Evolutionary conservation across 805 yeast genomes (phyloP).

Genomic region (Suhomyces sp.): DNA sequence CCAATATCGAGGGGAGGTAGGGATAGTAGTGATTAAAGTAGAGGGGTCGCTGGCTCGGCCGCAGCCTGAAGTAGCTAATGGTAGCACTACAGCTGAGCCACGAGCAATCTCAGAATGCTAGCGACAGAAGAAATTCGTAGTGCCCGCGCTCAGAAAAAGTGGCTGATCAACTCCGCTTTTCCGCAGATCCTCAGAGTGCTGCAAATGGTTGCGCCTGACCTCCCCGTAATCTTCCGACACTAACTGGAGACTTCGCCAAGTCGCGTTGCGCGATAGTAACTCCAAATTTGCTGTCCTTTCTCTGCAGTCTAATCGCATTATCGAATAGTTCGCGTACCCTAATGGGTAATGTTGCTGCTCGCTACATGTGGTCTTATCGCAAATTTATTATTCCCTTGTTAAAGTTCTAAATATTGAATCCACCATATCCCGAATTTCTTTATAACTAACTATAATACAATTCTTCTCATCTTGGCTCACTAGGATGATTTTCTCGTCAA

Average conservation of each 20-base stretch:
- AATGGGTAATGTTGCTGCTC: neutral
- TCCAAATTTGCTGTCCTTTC: neutral
- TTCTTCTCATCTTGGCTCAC: slow-evolving; percentile 82
- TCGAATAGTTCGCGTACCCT: neutral
- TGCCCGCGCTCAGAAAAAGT: neutral
- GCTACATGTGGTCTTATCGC: neutral
- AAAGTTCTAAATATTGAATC: slow-evolving; percentile 53
- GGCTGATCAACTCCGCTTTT: neutral
- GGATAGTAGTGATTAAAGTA: neutral
- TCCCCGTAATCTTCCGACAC: neutral
- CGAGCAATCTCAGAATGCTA: neutral
- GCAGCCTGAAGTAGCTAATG: neutral
- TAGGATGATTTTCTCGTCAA: slow-evolving; percentile 75
- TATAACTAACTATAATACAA: slow-evolving; percentile 80
- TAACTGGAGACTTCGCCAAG: neutral
- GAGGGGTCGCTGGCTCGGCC: neutral
- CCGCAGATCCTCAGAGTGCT: neutral
- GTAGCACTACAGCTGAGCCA: neutral
- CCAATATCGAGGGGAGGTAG: neutral
- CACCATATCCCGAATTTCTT: slow-evolving; percentile 71
- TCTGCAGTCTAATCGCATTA: neutral
- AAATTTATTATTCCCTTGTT: slow-evolving; percentile 1
- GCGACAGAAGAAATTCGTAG: neutral
- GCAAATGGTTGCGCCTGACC: neutral
- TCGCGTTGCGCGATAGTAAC: neutral